Base-by-base conservation (phyloP, 805 yeast genomes). In the Pichia nanzhaoensis region DNA sequence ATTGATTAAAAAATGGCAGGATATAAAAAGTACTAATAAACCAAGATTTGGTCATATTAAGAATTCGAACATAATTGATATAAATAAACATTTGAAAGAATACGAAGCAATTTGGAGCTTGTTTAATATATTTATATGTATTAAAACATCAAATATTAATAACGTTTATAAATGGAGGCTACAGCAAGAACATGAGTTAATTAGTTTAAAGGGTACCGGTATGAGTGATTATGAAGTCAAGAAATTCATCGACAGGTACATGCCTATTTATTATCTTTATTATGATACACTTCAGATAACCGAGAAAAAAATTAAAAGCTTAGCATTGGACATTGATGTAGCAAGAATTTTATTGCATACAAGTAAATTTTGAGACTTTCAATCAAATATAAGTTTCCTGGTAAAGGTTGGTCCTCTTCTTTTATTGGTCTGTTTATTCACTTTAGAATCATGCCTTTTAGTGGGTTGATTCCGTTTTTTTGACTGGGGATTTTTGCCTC, bases 241-340 rank as follows among this genome's bases (percentile, higher is more conserved):
- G 9, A 51, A 51, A 17, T 93, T 93, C 68, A 82, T 91, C 10
- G 78, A 82, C 48, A 73, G 95, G 49, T 91, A 91, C 62, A 83
- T 85, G 88, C 95, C 95, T 1, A 76, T 83, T 32, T 91, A 91
- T 55, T 74, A 77, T 50, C 56, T 90, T 18, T 93, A 85, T 60
- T 82, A 77, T 55, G 48, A 51, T 36, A 41, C 51, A 10, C 44
- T 61, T 13, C 34, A 45, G 3, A 27, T 41, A 14, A 41, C 42
- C 7, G 19, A 35, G 22, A 34, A 34, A 6, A 35, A 44, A 39
- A 16, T 37, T 5, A 45, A 46, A 33, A 44, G 46, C 17, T 27
- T 52, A 13, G 42, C 36, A 17, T n/a, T 53, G 3, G 17, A 28
- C 5, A 53, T 53, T 24, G 54, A 46, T 45, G 31, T 34, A 10